phyloP scores from a whole-genome alignment of 768 basidiomycete genomes.

The Auricularia sp. region DNA sequence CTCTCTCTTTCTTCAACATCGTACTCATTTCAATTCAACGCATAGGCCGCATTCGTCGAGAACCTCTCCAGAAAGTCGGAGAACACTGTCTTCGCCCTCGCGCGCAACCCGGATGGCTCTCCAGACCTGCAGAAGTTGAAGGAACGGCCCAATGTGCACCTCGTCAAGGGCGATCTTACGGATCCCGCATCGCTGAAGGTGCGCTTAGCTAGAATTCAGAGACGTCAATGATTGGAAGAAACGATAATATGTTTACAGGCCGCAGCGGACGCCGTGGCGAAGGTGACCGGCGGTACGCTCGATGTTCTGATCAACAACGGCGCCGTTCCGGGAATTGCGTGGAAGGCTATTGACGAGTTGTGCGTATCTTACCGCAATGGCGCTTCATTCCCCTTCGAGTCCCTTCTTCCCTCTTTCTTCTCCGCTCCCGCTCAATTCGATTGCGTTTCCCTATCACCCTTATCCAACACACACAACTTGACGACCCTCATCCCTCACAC shows the following conservation, averaged over 20 bases:
- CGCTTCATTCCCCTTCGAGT: too few species aligned
- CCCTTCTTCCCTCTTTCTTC: too few species aligned
- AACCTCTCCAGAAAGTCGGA: constrained; percentile 13
- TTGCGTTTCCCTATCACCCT: too few species aligned
- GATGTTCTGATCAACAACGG: constrained; percentile 8
- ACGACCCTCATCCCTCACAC: too few species aligned
- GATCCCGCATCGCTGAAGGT: constrained; percentile 21
- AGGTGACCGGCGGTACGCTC: constrained; percentile 6
- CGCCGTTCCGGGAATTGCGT: neutral
- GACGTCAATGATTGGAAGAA: too few species aligned
- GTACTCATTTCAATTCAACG: neutral
- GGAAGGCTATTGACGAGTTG: neutral
- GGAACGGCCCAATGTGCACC: constrained; percentile 19
- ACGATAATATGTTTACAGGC: neutral
- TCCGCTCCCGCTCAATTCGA: too few species aligned
- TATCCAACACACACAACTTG: too few species aligned
- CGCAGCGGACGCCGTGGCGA: constrained; percentile 4
- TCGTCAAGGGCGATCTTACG: constrained; percentile 29
- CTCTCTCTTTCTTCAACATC: too few species aligned
- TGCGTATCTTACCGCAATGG: neutral
- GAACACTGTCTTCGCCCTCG: constrained; percentile 19
- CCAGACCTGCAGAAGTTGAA: constrained; percentile 3
- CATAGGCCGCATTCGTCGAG: constrained; percentile 16
- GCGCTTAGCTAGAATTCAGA: neutral
- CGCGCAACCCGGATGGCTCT: constrained; percentile 16